Evolutionary conservation across 495 filamentous ascomycete genomes (phyloP).

Genomic region (Talaromyces liani): DNA sequence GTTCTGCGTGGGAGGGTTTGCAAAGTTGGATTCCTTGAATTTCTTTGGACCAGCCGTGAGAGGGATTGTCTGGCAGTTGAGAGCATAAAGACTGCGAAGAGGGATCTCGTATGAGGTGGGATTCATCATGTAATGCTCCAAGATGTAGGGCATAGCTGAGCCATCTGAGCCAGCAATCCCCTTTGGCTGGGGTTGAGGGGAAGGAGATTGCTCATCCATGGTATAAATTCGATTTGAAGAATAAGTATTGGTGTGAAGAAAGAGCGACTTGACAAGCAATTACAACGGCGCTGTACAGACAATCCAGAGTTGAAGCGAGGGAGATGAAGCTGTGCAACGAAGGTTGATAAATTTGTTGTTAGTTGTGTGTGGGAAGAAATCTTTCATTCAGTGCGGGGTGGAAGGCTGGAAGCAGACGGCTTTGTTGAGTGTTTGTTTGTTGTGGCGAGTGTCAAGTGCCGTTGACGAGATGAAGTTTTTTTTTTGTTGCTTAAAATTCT

Average conservation of each 20-base stretch:
- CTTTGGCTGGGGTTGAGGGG: neutral
- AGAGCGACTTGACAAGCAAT: neutral
- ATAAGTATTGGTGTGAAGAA: neutral
- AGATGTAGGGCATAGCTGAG: constrained; percentile 48
- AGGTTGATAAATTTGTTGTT: neutral
- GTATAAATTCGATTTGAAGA: neutral
- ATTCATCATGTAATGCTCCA: constrained; percentile 63
- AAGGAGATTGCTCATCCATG: neutral
- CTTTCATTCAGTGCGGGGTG: neutral
- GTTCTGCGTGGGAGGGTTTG: constrained; percentile 29
- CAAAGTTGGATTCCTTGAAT: constrained; percentile 26
- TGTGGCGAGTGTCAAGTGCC: neutral
- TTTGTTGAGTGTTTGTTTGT: neutral
- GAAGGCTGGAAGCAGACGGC: neutral
- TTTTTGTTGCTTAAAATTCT: neutral
- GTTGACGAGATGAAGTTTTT: neutral
- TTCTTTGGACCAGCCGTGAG: constrained; percentile 20
- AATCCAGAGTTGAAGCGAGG: neutral
- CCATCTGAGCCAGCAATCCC: constrained; percentile 29
- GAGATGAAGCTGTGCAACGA: neutral
- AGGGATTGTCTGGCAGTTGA: constrained; percentile 52
- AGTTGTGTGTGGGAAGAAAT: neutral
- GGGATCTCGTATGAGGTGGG: constrained; percentile 64
- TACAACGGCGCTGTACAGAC: neutral
- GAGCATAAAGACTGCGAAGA: constrained; percentile 64